These are phyloP conservation scores for Phlebiopsis flavidoalba DNA, from an alignment of 768 basidiomycete species.

Conservation along the genomic window DNA sequence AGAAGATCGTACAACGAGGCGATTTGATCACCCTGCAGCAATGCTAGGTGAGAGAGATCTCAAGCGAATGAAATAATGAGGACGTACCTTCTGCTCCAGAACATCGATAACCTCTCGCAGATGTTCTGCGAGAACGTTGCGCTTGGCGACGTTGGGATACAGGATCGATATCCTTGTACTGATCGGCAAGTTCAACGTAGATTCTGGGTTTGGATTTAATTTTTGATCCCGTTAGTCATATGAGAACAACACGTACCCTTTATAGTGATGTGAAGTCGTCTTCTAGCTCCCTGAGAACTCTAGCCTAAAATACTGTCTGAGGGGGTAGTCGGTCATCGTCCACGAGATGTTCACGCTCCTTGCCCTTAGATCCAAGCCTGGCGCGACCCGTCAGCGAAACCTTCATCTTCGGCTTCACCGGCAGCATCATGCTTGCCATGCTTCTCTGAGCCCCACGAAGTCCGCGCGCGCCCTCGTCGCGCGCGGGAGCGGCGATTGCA, in stretches of 20 bases:
- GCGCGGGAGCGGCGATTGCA: slow-evolving; percentile 46
- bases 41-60: not conserved
- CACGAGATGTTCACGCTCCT: not conserved
- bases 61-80: not conserved
- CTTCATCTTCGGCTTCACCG: slow-evolving; percentile 38
- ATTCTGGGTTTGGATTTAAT: slow-evolving; percentile 45
- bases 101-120: slow-evolving; percentile 88
- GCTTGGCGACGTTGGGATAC: slow-evolving; percentile 73
- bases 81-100: slow-evolving; percentile 77
- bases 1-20: slow-evolving; percentile 85
- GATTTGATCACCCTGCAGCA: slow-evolving; percentile 81
- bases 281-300: slow-evolving; percentile 84
- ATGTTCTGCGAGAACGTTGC: slow-evolving; percentile 85
- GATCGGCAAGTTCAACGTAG: slow-evolving; percentile 86
- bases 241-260: slow-evolving; percentile 54
- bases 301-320: slow-evolving; percentile 80
- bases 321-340: slow-evolving; percentile 53
- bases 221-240: too few species aligned
- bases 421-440: not conserved
- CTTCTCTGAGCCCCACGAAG: not conserved
- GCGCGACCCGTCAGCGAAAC: slow-evolving; percentile 42
- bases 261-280: slow-evolving; percentile 95
- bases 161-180: slow-evolving; percentile 88
- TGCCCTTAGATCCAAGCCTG: slow-evolving; percentile 12
- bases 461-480: not conserved